Base-by-base conservation (phyloP, 306 rosid species). In the Begonia loranthoides region DNA sequence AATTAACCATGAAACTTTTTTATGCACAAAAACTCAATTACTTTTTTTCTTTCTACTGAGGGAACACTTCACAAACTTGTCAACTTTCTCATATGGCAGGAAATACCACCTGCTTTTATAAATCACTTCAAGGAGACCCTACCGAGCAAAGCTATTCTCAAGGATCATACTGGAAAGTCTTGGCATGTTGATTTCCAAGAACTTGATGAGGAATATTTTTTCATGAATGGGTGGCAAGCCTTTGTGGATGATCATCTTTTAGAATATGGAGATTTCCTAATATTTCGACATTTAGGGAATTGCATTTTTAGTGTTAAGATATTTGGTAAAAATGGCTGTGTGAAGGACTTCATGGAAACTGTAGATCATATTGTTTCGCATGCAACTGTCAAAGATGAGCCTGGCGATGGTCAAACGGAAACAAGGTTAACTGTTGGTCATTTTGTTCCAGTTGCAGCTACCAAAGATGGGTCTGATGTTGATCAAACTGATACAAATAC, bases 121-220 rank as follows among this genome's bases (percentile, higher is more conserved):
- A 58, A 58, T 54, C 11, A 58, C 21, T 65, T 65, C 17, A 45
- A 45, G 45, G 51, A 21, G 48, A 40, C 8, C 6, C 17, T 47
- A 52, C 65, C 65, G 51, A 40, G 39, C 47, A 52, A 21, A 10
- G 59, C 64, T 38, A 52, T 15, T 49, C 51, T 65, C 19, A 46
- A n/a, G 50, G 70, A 66, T 58, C 50, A 46, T 3, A 12, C 28
- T 9, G 64, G 59, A 39, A 58, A 52, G 43, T 58, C 56, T 52
- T 66, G 70, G 70, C 14, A n/a, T 48, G 54, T 66, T 46, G 56
- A n/a, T 4, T 49, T 66, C 50, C 51, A 58, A 46, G 50, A 66
- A 47, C 15, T 15, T 19, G 55, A 59, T 9, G 22, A n/a, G 2
- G 22, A 40, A 17, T 9, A 58, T 45, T 58, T 10, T 58, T 66